Percentiles rank a stretch among this genome's conserved stretches.
Conservation (phyloP, 2,329 filamentous ascomycete species). For the Didymella keratinophila region DNA sequence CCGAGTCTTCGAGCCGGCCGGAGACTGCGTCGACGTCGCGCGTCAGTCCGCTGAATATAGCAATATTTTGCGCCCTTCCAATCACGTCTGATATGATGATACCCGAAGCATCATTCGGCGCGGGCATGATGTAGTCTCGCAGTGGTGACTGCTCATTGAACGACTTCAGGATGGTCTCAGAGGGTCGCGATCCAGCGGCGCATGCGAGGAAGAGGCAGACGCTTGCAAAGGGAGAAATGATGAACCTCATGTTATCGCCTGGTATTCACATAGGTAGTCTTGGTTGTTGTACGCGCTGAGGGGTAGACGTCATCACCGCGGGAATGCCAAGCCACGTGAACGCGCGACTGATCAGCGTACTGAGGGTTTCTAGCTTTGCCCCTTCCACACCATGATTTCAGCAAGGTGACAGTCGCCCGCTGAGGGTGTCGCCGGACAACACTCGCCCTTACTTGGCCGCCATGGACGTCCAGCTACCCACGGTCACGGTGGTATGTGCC, state of each 20-base stretch:
- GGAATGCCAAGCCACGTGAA: constrained; percentile 46
- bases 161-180: constrained; percentile 39
- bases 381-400: constrained; percentile 24
- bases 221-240: constrained; percentile 39
- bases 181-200: constrained; percentile 43
- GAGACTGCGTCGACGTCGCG: constrained; percentile 76
- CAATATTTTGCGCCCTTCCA: constrained; percentile 77
- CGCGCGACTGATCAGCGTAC: constrained; percentile 36
- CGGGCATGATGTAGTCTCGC: constrained; percentile 40
- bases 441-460: neutral
- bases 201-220: constrained; percentile 43
- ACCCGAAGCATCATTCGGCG: constrained; percentile 42
- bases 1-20: constrained; percentile 70
- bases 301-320: constrained; percentile 46
- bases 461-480: constrained; percentile 41
- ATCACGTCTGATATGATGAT: constrained; percentile 86
- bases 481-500: constrained; percentile 43
- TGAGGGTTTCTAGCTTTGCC: constrained; percentile 6
- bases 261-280: constrained; percentile 17
- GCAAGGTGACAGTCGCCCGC: constrained; percentile 26
- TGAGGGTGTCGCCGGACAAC: constrained; percentile 22
- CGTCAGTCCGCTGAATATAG: constrained; percentile 83
- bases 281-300: constrained; percentile 24
- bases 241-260: constrained; percentile 39
- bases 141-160: constrained; percentile 45